phyloP scores from a whole-genome alignment of 1,284 basidiomycete genomes.

The Takashimella tepidaria region DNA sequence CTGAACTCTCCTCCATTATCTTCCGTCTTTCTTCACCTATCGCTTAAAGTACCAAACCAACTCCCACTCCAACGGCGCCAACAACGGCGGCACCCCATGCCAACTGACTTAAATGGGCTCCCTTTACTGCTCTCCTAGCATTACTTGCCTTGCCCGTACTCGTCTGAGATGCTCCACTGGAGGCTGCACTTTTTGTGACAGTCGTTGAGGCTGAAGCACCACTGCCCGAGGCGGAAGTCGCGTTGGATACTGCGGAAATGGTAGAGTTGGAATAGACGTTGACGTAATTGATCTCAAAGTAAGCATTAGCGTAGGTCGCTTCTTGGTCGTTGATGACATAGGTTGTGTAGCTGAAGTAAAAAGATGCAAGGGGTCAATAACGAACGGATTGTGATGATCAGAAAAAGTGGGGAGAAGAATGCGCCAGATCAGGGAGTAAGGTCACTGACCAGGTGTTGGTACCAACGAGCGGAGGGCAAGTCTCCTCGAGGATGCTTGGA shows the following conservation, averaged over 20 bases:
- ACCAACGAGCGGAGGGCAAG: conserved; percentile 51
- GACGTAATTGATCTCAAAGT: conserved; percentile 65
- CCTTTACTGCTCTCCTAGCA: not conserved
- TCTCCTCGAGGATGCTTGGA: conserved; percentile 56
- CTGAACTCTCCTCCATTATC: too few species aligned
- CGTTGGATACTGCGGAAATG: not conserved
- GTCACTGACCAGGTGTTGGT: conserved; percentile 35
- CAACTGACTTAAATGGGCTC: not conserved
- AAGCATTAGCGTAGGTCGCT: conserved; percentile 59
- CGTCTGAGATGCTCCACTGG: not conserved
- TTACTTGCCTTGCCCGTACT: not conserved
- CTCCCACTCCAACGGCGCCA: not conserved
- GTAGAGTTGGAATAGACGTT: conserved; percentile 45
- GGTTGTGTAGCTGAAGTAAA: conserved; percentile 57
- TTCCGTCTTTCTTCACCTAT: too few species aligned
- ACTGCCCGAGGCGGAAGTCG: not conserved
- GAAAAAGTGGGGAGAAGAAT: not conserved
- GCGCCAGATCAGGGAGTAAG: too few species aligned
- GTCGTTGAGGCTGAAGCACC: not conserved
- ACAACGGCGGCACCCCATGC: not conserved
- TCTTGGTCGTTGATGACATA: conserved; percentile 60
- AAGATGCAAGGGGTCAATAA: too few species aligned
- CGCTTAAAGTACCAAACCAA: not conserved
- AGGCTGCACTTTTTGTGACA: not conserved
- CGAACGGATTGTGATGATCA: too few species aligned